These are phyloP conservation scores for Ceratobasidium sp. DNA, from an alignment of 1,284 basidiomycete genomes.

Conservation along the genomic window DNA sequence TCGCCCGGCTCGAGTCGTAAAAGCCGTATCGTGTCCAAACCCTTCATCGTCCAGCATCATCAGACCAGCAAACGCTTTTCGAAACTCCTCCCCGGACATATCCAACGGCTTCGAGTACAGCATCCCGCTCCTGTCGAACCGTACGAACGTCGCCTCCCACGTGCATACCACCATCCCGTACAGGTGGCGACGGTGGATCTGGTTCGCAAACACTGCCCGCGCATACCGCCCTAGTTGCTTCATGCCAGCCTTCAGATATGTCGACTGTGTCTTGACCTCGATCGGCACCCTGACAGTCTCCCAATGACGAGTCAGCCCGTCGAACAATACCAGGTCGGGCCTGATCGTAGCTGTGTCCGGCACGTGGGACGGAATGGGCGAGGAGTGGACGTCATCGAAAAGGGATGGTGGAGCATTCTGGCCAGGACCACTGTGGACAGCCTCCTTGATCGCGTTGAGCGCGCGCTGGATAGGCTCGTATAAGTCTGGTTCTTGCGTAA, in stretches of 20 bases:
- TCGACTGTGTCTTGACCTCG: conserved; percentile 2
- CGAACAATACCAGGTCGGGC: conserved; percentile 26
- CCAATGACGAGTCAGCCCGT: too few species aligned
- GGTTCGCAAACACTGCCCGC: conserved; percentile 17
- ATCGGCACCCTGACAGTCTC: conserved; percentile 14
- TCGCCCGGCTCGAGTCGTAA: not conserved
- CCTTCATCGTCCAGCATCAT: conserved; percentile 3
- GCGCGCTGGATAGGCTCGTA: too few species aligned
- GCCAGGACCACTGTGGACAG: not conserved
- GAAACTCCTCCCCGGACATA: not conserved
- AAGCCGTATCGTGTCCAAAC: conserved; percentile 9
- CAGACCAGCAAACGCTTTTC: conserved; percentile 3
- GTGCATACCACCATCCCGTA: not conserved
- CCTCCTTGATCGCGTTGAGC: not conserved
- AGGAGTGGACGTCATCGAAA: not conserved
- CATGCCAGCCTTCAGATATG: not conserved
- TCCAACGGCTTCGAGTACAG: conserved; percentile 6
- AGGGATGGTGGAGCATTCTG: not conserved
- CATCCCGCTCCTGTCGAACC: conserved; percentile 11
- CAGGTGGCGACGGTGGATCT: conserved; percentile 22
- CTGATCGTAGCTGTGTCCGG: not conserved
- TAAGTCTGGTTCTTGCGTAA: too few species aligned
- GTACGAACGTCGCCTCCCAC: conserved; percentile 11
- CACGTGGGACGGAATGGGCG: conserved; percentile 1
- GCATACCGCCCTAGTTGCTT: conserved; percentile 22